Evolutionary conservation across 257 asterid species (phyloP).

Genomic region (Vinca minor): DNA sequence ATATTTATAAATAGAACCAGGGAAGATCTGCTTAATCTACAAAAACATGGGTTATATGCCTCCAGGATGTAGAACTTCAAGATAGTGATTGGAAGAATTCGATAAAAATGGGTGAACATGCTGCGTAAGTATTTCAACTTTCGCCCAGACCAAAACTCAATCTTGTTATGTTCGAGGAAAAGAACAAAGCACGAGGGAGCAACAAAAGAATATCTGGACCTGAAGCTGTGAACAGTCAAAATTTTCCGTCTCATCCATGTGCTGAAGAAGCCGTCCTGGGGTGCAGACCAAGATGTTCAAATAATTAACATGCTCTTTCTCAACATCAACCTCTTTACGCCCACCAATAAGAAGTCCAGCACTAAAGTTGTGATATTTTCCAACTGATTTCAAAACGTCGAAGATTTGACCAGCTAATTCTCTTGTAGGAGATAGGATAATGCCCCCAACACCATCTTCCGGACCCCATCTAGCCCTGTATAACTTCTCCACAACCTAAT

Average conservation of each 20-base stretch:
- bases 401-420: slow-evolving; percentile 82
- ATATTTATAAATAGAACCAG: background rate
- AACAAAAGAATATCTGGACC: slow-evolving; percentile 38
- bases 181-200: slow-evolving; percentile 2
- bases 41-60: background rate
- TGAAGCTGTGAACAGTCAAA: slow-evolving; percentile 90
- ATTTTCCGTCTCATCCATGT: slow-evolving; percentile 97
- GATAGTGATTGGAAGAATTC: too few relatives aligned
- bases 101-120: background rate
- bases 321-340: slow-evolving; percentile 72
- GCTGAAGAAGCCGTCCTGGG: slow-evolving; percentile 97
- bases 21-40: background rate
- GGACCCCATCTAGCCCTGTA: slow-evolving; percentile 85
- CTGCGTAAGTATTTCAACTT: background rate
- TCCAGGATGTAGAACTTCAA: background rate
- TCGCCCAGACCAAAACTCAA: background rate
- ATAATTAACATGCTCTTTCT: slow-evolving; percentile 72
- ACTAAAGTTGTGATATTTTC: slow-evolving; percentile 75
- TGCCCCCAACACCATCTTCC: slow-evolving; percentile 94
- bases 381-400: slow-evolving; percentile 67
- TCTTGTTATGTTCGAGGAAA: background rate
- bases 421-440: slow-evolving; percentile 92
- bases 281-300: slow-evolving; percentile 91
- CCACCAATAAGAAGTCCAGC: slow-evolving; percentile 99
- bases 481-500: slow-evolving; percentile 73